These are phyloP conservation scores for Ganoderma meredithae DNA, from an alignment of 1,284 basidiomycete species.

Conservation along the genomic window DNA sequence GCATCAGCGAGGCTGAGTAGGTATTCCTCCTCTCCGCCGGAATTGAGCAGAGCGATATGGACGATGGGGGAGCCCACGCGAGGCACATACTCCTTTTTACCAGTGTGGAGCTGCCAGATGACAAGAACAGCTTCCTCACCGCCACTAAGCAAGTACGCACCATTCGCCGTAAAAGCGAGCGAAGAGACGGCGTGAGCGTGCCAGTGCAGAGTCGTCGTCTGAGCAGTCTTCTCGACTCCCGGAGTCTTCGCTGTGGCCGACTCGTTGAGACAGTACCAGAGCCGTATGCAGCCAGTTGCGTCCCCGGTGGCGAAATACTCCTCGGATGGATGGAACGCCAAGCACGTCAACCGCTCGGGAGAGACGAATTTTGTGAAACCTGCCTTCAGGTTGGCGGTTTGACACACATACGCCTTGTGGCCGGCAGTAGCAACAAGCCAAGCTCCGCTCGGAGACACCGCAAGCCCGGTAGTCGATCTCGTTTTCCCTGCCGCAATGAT, in stretches of 20 bases:
- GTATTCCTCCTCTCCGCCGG: conserved; percentile 82
- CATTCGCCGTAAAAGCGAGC: conserved; percentile 89
- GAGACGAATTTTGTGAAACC: conserved; percentile 90
- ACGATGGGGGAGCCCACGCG: conserved; percentile 90
- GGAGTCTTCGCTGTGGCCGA: conserved; percentile 55
- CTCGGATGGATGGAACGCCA: conserved; percentile 90
- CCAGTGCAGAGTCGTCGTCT: conserved; percentile 94
- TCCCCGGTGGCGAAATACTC: conserved; percentile 97
- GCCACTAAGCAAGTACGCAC: conserved; percentile 92
- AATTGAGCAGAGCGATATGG: conserved; percentile 67
- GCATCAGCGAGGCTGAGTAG: conserved; percentile 87
- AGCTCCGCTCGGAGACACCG: conserved; percentile 78
- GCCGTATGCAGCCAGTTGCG: conserved; percentile 80
- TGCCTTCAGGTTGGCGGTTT: conserved; percentile 58
- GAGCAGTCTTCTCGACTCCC: conserved; percentile 75
- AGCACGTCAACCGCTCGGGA: conserved; percentile 81
- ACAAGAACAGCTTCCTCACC: conserved; percentile 97
- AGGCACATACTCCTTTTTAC: conserved; percentile 91
- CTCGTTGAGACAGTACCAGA: conserved; percentile 92
- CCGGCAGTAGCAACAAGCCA: conserved; percentile 87
- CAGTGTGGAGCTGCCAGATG: conserved; percentile 91
- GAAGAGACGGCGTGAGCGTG: conserved; percentile 96
- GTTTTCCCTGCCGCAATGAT: conserved; percentile 73
- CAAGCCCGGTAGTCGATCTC: conserved; percentile 67
- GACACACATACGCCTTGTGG: conserved; percentile 84